Base-by-base conservation (phyloP, 495 filamentous ascomycete species). In the Penicillium roqueforti region DNA sequence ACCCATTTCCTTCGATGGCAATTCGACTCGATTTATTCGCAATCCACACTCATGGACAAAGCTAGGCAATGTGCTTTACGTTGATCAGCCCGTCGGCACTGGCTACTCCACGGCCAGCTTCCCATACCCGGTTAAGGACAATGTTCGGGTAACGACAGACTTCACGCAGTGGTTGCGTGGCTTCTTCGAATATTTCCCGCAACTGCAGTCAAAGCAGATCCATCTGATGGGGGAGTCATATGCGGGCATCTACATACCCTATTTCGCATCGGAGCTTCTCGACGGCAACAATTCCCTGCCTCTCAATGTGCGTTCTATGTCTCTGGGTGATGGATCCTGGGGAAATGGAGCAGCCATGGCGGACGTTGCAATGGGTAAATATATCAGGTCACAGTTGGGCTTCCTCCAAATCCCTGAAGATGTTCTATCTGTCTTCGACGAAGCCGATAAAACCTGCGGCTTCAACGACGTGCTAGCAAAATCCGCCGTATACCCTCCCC, bases 161-260 rank as follows among this genome's bases (percentile, higher is more conserved):
- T 75, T 77, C 53, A 59, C 55, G 20, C 40, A 29, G 46, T 77
- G 69, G 73, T 60, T 77, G n/a, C 54, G 61, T 25, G 53, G 45
- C 5, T 74, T 76, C 60, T 66, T 74, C 39, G 32, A 56, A 3
- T 29, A 62, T 6, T 71, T 73, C 47, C 67, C 68, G 4, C 59
- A 63, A 20, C 59, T 73, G 5, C 53, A 56, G 6, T 66, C 63
- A 3, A 74, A 74, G 51, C 58, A 65, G 20, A 65, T 73, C 0
- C 68, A 75, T 53, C 18, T 77, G 6, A 73, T 73, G 51, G 73
- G 73, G 25, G 69, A 77, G 51, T 74, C 69, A 8, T 74, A 70
- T 41, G 70, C 72, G 13, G 74, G 72, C 1, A 67, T 73, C 28
- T 74, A 71, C 46, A 68, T 77, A 32, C 73, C 73, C 0, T 76